Evolutionary conservation across 164 flowering plant species (phyloP).

Genomic region (Litsea cubeba): DNA sequence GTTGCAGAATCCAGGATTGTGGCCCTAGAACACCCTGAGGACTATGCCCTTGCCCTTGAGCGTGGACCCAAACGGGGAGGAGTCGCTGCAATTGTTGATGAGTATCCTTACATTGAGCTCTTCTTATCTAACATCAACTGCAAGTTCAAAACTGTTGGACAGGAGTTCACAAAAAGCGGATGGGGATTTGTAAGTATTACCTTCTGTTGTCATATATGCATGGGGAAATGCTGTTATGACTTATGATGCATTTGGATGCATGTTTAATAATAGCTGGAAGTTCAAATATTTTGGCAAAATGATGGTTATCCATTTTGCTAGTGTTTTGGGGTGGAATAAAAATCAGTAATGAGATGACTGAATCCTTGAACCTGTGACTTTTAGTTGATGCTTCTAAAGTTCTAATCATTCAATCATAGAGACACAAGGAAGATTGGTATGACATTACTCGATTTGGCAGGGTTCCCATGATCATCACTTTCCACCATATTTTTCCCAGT

Average conservation of each 20-base stretch:
- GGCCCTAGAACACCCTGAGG: constrained; percentile 34
- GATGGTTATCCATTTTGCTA: background rate
- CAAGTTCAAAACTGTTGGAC: constrained; percentile 63
- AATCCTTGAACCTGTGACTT: background rate
- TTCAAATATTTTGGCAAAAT: background rate
- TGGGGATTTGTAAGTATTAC: constrained; percentile 93
- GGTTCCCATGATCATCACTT: background rate
- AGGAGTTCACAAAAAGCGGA: constrained; percentile 84
- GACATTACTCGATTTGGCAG: too few relatives aligned
- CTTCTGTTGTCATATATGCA: background rate
- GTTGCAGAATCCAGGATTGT: constrained; percentile 56
- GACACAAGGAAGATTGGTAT: too few relatives aligned
- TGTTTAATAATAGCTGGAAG: background rate
- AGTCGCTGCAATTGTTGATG: constrained; percentile 91
- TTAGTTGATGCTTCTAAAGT: background rate
- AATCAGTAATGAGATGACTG: background rate
- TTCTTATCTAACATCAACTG: constrained; percentile 57
- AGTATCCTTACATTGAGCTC: constrained; percentile 75
- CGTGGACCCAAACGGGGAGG: constrained; percentile 70
- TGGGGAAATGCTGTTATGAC: background rate
- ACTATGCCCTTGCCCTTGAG: constrained; percentile 44
- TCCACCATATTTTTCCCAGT: background rate
- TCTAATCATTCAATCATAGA: background rate
- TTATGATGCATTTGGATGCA: background rate
- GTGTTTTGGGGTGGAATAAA: background rate